Evolutionary conservation across 768 basidiomycete genomes (phyloP).

Genomic region (Psilocybe tampanensis): DNA sequence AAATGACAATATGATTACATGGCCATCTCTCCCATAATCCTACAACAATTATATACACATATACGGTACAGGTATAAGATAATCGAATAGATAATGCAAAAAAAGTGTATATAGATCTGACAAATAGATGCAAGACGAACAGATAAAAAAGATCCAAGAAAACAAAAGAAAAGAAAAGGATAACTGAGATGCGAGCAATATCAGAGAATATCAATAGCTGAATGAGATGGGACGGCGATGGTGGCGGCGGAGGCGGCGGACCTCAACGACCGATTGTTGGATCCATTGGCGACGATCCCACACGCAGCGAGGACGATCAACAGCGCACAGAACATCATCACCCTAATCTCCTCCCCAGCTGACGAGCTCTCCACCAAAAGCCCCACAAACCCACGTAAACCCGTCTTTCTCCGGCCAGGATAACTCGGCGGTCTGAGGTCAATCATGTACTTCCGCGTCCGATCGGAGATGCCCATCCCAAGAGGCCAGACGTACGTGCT

Average conservation of each 20-base stretch:
- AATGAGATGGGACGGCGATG: background rate
- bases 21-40: too few relatives aligned
- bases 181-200: background rate
- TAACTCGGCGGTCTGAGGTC: constrained; percentile 42
- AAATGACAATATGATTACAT: too few relatives aligned
- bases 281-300: constrained; percentile 39
- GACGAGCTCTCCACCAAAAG: constrained; percentile 58
- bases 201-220: background rate
- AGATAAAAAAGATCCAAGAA: too few relatives aligned
- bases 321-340: constrained; percentile 55
- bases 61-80: too few relatives aligned
- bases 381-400: constrained; percentile 40
- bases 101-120: background rate
- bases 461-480: constrained; percentile 42
- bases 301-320: constrained; percentile 52
- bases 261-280: background rate
- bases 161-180: background rate
- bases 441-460: constrained; percentile 38
- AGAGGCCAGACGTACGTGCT: constrained; percentile 49
- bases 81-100: background rate
- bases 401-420: constrained; percentile 39
- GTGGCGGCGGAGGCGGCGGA: background rate
- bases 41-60: too few relatives aligned
- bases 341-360: constrained; percentile 70
- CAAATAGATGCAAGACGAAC: background rate